Conservation (phyloP, 1,284 basidiomycete species). For the Apiotrichum gracile region DNA sequence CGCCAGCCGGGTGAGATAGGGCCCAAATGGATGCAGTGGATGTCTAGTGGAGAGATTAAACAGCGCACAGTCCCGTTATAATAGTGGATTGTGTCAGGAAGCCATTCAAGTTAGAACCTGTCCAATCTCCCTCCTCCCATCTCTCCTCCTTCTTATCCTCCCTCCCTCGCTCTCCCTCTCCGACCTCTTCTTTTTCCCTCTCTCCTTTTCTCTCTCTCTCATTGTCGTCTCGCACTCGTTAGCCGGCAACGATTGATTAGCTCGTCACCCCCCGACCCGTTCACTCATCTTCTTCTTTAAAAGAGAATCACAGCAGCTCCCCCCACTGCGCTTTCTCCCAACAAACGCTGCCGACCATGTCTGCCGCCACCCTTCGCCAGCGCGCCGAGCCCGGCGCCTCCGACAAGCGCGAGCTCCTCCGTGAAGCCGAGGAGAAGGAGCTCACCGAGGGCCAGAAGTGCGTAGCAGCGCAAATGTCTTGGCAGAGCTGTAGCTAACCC, state of each 20-base stretch:
- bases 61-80: not conserved
- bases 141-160: not conserved
- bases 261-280: not conserved
- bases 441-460: constrained; percentile 41
- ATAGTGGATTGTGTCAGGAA: not conserved
- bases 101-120: not conserved
- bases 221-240: not conserved
- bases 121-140: not conserved
- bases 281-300: not conserved
- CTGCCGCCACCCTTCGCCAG: constrained; percentile 37
- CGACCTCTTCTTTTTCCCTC: not conserved
- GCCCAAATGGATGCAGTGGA: not conserved
- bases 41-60: no score
- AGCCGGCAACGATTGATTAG: not conserved
- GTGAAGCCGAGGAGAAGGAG: constrained; percentile 43
- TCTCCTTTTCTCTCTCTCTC: not conserved
- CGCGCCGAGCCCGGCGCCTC: constrained; percentile 29
- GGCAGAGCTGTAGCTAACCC: not conserved
- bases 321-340: not conserved
- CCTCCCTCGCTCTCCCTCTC: not conserved
- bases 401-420: constrained; percentile 41
- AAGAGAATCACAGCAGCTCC: no score
- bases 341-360: constrained; percentile 21
- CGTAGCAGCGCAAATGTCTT: constrained; percentile 8
- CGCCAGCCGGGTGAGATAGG: no score